phyloP scores from a whole-genome alignment of 2,329 filamentous ascomycete species.

The Pyrenochaeta sp. region DNA sequence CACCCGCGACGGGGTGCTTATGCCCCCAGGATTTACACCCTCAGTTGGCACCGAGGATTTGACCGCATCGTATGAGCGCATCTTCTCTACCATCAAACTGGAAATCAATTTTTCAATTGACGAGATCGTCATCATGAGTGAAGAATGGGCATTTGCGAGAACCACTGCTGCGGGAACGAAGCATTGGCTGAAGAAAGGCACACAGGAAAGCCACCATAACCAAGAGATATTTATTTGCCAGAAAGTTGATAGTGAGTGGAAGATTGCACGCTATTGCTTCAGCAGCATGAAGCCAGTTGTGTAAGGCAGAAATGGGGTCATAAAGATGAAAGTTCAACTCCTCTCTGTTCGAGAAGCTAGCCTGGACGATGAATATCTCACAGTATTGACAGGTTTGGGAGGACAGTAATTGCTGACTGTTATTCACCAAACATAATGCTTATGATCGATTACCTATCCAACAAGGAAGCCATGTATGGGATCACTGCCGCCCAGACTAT shows the following conservation, averaged over 20 bases:
- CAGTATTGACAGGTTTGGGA: too few relatives aligned
- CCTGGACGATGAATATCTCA: too few relatives aligned
- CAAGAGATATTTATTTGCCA: constrained; percentile 11
- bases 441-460: too few relatives aligned
- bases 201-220: constrained; percentile 10
- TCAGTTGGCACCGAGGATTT: constrained; percentile 4
- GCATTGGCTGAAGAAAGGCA: constrained; percentile 12
- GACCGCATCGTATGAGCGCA: constrained; percentile 11
- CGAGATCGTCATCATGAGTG: constrained; percentile 10
- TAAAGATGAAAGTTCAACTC: too few relatives aligned
- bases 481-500: too few relatives aligned
- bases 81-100: constrained; percentile 13
- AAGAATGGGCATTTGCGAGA: constrained; percentile 13
- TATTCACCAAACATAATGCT: too few relatives aligned
- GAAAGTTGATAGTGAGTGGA: constrained; percentile 8
- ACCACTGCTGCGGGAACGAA: constrained; percentile 14
- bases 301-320: too few relatives aligned
- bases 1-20: constrained; percentile 11
- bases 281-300: constrained; percentile 12
- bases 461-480: too few relatives aligned
- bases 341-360: too few relatives aligned
- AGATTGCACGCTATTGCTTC: constrained; percentile 14
- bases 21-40: constrained; percentile 6
- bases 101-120: constrained; percentile 12
- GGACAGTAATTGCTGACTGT: too few relatives aligned